Percentiles rank a stretch among this genome's conserved stretches.
phyloP scores from a whole-genome alignment of 78 protist species.

The Dictyostelium purpureum region DNA sequence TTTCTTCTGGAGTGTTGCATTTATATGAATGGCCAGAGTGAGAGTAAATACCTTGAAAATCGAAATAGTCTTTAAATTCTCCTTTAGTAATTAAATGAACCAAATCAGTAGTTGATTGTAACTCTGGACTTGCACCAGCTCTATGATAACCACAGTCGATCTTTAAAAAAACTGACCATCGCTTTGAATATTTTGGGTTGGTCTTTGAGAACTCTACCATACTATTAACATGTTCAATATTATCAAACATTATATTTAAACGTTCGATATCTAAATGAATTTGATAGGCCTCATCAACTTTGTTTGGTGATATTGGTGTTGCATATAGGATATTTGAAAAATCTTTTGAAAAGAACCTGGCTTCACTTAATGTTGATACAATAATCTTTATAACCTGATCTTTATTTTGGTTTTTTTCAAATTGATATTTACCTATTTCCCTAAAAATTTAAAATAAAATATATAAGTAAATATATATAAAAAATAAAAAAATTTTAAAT shows the following conservation, averaged over 20 bases:
- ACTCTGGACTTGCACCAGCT: constrained; percentile 63
- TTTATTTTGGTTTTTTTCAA: background rate
- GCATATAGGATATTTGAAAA: constrained; percentile 62
- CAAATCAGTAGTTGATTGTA: constrained; percentile 23
- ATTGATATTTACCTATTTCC: constrained; percentile 73
- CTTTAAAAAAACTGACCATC: constrained; percentile 69
- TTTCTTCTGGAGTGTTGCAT: constrained; percentile 24
- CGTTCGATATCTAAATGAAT: constrained; percentile 33
- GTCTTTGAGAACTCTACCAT: background rate
- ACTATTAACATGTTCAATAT: constrained; percentile 28
- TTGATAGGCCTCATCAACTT: constrained; percentile 12
- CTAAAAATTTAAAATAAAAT: background rate
- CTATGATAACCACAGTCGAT: constrained; percentile 77
- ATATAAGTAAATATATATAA: background rate
- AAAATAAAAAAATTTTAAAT: background rate
- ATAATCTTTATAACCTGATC: background rate
- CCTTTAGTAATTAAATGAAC: background rate
- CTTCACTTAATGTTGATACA: constrained; percentile 63
- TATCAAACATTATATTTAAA: constrained; percentile 60
- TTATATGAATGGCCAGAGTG: constrained; percentile 68
- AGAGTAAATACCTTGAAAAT: constrained; percentile 67
- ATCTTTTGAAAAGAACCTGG: constrained; percentile 32
- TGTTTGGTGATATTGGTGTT: constrained; percentile 34
- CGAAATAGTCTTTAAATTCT: background rate
- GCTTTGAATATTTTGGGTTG: background rate